Evolutionary conservation across 2,329 filamentous ascomycete genomes (phyloP).

Genomic region (Cladosporium sp.): DNA sequence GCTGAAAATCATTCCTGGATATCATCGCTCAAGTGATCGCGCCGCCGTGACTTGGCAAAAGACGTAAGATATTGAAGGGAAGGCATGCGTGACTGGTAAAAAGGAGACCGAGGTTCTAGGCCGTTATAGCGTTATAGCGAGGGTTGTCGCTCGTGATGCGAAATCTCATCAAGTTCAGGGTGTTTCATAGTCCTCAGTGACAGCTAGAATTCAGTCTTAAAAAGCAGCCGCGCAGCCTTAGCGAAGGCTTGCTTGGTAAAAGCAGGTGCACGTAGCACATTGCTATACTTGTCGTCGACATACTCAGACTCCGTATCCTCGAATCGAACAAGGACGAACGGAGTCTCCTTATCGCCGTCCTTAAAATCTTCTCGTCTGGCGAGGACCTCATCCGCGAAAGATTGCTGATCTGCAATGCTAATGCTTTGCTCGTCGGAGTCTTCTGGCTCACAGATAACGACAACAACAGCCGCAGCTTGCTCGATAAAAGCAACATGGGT

Average conservation of each 20-base stretch:
- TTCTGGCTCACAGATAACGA: slow-evolving; percentile 50
- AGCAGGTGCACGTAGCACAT: slow-evolving; percentile 1
- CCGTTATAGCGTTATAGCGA: neutral
- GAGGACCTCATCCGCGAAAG: neutral
- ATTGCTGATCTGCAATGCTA: neutral
- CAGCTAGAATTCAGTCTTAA: neutral
- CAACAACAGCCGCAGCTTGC: slow-evolving; percentile 59
- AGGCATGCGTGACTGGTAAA: neutral
- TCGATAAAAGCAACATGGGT: slow-evolving; percentile 64
- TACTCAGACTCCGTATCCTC: neutral
- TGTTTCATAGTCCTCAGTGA: neutral
- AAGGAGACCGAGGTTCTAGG: neutral
- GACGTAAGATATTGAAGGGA: neutral
- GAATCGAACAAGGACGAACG: slow-evolving; percentile 11
- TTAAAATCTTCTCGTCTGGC: neutral
- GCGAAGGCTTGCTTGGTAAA: neutral
- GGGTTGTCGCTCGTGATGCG: neutral
- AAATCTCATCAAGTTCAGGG: neutral
- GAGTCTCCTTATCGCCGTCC: neutral
- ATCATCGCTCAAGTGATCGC: slow-evolving; percentile 2
- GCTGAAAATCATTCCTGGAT: slow-evolving; percentile 16
- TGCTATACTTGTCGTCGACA: neutral
- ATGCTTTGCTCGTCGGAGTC: neutral
- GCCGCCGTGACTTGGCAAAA: neutral
- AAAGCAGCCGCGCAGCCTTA: slow-evolving; percentile 8